These are phyloP conservation scores for Suaeda aralocaspica DNA, from an alignment of 148 eudicot genomes.

Conservation along the genomic window DNA sequence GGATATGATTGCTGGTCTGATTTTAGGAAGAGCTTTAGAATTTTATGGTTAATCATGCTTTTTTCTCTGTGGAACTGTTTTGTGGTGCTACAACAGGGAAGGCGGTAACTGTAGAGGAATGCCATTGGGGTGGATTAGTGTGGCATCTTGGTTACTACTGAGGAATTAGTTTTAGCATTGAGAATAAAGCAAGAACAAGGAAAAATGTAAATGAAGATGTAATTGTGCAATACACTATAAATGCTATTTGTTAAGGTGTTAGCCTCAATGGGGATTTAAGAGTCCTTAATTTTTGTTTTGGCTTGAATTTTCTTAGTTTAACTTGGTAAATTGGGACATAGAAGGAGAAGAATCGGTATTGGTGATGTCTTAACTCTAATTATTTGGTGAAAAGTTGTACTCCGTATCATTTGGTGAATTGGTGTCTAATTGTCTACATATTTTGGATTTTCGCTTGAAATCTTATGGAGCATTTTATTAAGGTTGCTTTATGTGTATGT, in stretches of 20 bases:
- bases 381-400: no score
- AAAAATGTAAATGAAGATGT: background rate
- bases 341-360: no score
- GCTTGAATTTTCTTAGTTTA: background rate
- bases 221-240: background rate
- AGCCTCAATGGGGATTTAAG: background rate
- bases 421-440: no score
- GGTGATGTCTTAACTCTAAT: no score
- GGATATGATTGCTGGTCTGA: background rate
- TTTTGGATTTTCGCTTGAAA: no score
- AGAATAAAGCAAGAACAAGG: background rate
- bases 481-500: no score
- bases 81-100: no score
- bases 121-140: background rate
- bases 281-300: background rate
- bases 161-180: background rate
- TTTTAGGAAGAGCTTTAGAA: background rate
- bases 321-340: background rate
- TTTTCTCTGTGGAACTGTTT: background rate
- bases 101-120: background rate
- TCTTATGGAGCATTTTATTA: no score
- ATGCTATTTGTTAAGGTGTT: no score
- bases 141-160: background rate
- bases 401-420: no score
- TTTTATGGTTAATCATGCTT: background rate